phyloP scores from a whole-genome alignment of 1,284 basidiomycete genomes.

The Trichosporon ovoides region DNA sequence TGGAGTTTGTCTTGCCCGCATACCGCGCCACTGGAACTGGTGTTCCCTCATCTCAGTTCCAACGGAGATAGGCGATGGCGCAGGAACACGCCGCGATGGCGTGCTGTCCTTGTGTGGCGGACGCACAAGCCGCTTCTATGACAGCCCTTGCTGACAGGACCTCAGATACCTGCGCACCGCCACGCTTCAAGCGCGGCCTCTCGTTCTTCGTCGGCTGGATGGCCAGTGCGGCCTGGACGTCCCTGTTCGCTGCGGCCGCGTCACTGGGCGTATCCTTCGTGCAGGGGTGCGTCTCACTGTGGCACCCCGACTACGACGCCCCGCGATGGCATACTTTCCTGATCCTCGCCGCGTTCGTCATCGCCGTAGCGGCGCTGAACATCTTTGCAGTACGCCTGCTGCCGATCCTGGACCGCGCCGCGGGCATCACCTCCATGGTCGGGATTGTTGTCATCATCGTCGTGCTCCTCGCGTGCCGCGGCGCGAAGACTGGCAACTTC shows the following conservation, averaged over 20 bases:
- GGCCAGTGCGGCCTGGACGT: slow-evolving; percentile 41
- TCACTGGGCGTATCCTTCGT: slow-evolving; percentile 30
- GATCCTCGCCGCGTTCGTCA: slow-evolving; percentile 10
- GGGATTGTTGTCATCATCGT: slow-evolving; percentile 38
- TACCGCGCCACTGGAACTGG: too few species aligned
- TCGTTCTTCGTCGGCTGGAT: slow-evolving; percentile 18
- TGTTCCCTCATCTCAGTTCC: too few species aligned
- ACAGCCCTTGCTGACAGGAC: background rate
- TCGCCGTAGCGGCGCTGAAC: slow-evolving; percentile 14
- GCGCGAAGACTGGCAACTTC: slow-evolving; percentile 25
- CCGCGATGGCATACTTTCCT: slow-evolving; percentile 16
- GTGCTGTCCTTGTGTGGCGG: too few species aligned
- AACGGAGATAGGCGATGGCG: too few species aligned
- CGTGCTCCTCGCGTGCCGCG: slow-evolving; percentile 20
- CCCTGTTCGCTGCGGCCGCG: slow-evolving; percentile 39
- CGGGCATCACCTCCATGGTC: slow-evolving; percentile 33
- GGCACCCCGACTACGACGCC: slow-evolving; percentile 8
- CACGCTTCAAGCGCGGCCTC: slow-evolving; percentile 1
- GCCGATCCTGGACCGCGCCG: slow-evolving; percentile 21
- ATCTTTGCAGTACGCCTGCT: slow-evolving; percentile 15
- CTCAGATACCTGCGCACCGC: slow-evolving; percentile 4
- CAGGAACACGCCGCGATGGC: too few species aligned
- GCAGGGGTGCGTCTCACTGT: slow-evolving; percentile 21
- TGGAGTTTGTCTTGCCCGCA: background rate
- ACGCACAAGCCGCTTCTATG: too few species aligned